Evolutionary conservation across 2,329 filamentous ascomycete species (phyloP), one percentile per base, ranked within the genome.

Genomic region (Aspergillus sp.): DNA sequence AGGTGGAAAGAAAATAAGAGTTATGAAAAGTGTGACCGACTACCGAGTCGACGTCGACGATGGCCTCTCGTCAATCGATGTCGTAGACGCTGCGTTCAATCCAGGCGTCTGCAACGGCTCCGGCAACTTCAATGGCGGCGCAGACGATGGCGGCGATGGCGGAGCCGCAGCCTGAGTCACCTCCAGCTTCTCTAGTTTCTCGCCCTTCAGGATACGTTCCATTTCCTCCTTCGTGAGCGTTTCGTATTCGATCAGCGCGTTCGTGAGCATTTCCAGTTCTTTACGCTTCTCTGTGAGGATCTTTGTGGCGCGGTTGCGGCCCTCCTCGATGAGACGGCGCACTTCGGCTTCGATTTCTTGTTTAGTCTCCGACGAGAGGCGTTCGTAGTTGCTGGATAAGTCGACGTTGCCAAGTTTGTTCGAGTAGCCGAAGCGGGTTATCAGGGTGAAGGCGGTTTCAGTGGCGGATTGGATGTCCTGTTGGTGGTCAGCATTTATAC

Each of bases 231-330:
- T 86, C 65, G 86, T 85, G 44, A 98, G 72, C 0, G 89, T 96
- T 74, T 98, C 93, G 67, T 96, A 97, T 67, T 96, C 84, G 32
- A 98, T 82, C 7, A 98, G 77, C 4, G 90, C 93, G 61, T 90
- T 83, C 29, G 93, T 91, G 7, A 98, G 74, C 7, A 88, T 74
- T 58, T 98, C 91, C 5, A 98, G 78, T 66, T 95, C 91, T 49
- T 85, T 83, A 47, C 89, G 81, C 65, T 86, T 88, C 33, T 81
- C 78, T 1, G 77, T 80, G 41, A 98, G 71, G 4, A 97, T 75
- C 41, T 79, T 78, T 38, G 70, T 74, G 1, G 90, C 88, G 33
- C 89, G 85, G 46, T 80, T 74, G 51, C 88, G 85, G 10, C 85
- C 86, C 61, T 93, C 90, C 58, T 89, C 85, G 39, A 97, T 78